Evolutionary conservation across 306 rosid genomes (phyloP).

Genomic region (Luffa acutangula): DNA sequence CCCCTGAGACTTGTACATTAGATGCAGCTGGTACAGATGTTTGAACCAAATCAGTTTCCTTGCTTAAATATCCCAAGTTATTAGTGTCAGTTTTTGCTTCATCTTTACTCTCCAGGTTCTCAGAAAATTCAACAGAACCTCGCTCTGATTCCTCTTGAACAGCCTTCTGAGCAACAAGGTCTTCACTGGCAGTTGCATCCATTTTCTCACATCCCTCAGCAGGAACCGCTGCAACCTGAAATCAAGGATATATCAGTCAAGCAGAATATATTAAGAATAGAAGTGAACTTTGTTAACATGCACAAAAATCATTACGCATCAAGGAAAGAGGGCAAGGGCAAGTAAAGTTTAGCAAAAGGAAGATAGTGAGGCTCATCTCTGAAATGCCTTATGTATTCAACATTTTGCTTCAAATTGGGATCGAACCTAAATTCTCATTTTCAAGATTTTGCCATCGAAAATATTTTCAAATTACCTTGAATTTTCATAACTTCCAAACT

Average conservation of each 20-base stretch:
- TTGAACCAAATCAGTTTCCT: conserved; percentile 30
- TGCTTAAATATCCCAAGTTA: conserved; percentile 17
- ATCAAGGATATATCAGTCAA: not conserved
- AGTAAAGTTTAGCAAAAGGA: not conserved
- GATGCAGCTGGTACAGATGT: conserved; percentile 25
- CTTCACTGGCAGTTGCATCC: conserved; percentile 21
- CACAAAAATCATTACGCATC: not conserved
- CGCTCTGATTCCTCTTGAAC: conserved; percentile 25
- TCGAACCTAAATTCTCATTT: not conserved
- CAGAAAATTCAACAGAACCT: conserved; percentile 21
- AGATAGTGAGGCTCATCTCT: not conserved
- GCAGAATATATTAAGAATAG: not conserved
- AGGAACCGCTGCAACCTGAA: conserved; percentile 31
- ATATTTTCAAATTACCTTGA: not conserved
- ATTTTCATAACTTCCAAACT: not conserved
- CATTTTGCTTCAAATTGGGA: not conserved
- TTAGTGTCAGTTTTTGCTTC: conserved; percentile 28
- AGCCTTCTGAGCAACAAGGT: conserved; percentile 26
- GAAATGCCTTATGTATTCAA: not conserved
- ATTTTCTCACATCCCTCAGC: conserved; percentile 31
- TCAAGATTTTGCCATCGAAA: not conserved
- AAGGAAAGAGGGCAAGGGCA: not conserved
- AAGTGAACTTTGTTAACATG: not conserved
- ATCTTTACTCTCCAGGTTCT: conserved; percentile 21
- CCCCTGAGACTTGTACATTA: conserved; percentile 33